phyloP scores from a whole-genome alignment of 2,329 filamentous ascomycete species.

The Tolypocladium ovalisporum region DNA sequence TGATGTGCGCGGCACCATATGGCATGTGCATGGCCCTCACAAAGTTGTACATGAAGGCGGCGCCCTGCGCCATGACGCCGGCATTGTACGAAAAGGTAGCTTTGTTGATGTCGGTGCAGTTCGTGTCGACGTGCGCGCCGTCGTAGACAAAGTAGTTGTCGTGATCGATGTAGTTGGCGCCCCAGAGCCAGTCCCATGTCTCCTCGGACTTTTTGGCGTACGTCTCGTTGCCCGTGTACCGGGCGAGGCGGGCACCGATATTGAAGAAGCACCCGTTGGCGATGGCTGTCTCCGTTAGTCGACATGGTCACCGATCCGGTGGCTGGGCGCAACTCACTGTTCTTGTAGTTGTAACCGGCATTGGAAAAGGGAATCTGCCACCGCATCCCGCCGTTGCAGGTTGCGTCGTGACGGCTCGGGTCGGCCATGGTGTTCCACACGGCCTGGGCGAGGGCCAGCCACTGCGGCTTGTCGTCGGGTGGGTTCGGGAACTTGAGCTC shows the following conservation, averaged over 20 bases:
- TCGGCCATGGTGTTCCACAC: constrained; percentile 54
- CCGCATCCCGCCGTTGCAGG: constrained; percentile 58
- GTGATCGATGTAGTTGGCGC: constrained; percentile 46
- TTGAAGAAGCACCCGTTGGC: constrained; percentile 56
- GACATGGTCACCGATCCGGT: neutral
- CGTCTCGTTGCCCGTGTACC: constrained; percentile 56
- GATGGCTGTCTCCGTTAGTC: constrained; percentile 28
- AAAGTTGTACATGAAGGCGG: constrained; percentile 58
- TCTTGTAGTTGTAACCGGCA: constrained; percentile 67
- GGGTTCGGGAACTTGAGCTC: constrained; percentile 54
- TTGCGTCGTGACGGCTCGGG: constrained; percentile 50
- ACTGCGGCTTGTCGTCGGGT: constrained; percentile 40
- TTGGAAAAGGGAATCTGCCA: constrained; percentile 73
- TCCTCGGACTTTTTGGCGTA: constrained; percentile 53
- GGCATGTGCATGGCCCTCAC: constrained; percentile 20
- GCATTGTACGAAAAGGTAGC: constrained; percentile 59
- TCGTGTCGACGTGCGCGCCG: constrained; percentile 43
- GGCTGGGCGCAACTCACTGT: constrained; percentile 28
- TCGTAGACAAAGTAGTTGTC: constrained; percentile 53
- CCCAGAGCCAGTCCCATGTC: constrained; percentile 50
- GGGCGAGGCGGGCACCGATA: constrained; percentile 55
- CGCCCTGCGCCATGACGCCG: constrained; percentile 49
- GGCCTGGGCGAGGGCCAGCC: constrained; percentile 56
- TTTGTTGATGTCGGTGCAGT: constrained; percentile 51
- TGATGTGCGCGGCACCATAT: no score